Conservation (phyloP, 2,329 filamentous ascomycete species). For the Fusarium luffae region DNA sequence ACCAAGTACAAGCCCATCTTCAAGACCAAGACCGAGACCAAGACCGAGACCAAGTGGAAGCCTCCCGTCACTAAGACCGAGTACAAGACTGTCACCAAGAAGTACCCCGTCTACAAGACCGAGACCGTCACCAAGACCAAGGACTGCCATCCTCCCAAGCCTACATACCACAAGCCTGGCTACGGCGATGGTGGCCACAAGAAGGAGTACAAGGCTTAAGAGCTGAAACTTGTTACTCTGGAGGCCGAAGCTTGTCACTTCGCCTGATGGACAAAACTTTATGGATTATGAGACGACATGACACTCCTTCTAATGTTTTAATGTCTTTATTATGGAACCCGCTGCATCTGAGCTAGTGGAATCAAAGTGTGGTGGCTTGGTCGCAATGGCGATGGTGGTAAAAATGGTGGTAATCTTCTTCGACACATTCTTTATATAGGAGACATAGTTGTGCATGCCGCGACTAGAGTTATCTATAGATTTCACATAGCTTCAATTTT, state of each 20-base stretch:
- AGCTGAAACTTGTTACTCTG: not conserved
- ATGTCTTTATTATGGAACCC: slow-evolving; percentile 3
- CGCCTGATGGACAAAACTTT: not conserved
- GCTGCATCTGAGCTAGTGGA: not conserved
- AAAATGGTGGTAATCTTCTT: slow-evolving; percentile 24
- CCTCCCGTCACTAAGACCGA: slow-evolving; percentile 19
- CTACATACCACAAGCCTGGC: slow-evolving; percentile 11
- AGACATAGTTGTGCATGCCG: slow-evolving; percentile 23
- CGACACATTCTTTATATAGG: slow-evolving; percentile 34
- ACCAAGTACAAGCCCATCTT: slow-evolving; percentile 1
- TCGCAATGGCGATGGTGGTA: not conserved
- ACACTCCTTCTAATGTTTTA: slow-evolving; percentile 24
- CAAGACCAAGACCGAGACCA: not conserved
- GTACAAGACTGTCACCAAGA: slow-evolving; percentile 1
- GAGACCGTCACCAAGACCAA: slow-evolving; percentile 5
- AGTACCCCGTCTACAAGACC: not conserved
- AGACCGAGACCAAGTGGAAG: slow-evolving; percentile 12
- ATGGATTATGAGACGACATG: slow-evolving; percentile 2
- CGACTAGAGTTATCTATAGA: slow-evolving; percentile 28
- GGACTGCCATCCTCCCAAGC: not conserved
- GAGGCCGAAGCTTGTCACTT: not conserved
- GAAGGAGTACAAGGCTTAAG: slow-evolving; percentile 24
- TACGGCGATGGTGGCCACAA: slow-evolving; percentile 6
- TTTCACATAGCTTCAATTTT: not conserved
- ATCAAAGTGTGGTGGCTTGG: not conserved